phyloP scores from a whole-genome alignment of 306 rosid species.

The Quercus engelmannii region DNA sequence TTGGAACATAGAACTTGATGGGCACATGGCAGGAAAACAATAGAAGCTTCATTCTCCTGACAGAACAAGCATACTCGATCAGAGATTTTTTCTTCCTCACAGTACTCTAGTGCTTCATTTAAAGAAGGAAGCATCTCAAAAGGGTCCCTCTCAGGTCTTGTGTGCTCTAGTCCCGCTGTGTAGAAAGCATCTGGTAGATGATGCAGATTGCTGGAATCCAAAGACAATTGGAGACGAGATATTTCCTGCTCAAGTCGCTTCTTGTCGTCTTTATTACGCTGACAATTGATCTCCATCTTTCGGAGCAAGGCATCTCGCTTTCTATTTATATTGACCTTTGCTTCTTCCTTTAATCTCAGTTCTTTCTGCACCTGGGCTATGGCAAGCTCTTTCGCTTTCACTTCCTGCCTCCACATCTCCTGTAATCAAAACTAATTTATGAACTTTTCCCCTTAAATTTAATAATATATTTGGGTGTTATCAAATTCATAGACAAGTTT shows the following conservation, averaged over 20 bases:
- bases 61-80: slow-evolving; percentile 4
- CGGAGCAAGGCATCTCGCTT: neutral
- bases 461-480: neutral
- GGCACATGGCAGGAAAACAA: slow-evolving; percentile 9
- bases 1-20: slow-evolving; percentile 11
- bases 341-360: neutral
- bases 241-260: slow-evolving; percentile 7
- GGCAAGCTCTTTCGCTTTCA: neutral
- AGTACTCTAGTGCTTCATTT: neutral
- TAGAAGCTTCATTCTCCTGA: neutral
- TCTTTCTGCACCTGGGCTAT: neutral
- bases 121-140: neutral
- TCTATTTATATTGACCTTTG: neutral
- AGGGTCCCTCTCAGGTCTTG: neutral
- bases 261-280: neutral
- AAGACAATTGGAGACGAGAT: neutral
- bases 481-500: neutral
- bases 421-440: neutral
- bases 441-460: neutral
- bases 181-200: neutral
- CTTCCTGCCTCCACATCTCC: neutral
- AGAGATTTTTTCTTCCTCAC: neutral
- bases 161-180: neutral
- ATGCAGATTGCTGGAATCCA: neutral
- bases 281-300: neutral